Percentiles rank a stretch among this genome's conserved stretches.
Evolutionary conservation across 306 rosid genomes (phyloP).

Genomic region (Boehmeria nivea): DNA sequence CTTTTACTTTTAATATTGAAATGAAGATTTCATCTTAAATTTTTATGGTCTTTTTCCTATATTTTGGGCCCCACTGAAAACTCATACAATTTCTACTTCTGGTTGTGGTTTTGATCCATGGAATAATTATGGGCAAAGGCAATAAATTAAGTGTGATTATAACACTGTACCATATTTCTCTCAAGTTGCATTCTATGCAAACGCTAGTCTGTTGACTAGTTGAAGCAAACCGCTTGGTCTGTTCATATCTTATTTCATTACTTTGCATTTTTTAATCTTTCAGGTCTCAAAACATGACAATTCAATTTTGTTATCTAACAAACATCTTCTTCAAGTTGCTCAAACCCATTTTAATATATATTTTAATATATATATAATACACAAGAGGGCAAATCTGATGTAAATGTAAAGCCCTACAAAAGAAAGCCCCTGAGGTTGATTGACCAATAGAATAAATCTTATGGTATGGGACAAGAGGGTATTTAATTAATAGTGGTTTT

Average conservation of each 20-base stretch:
- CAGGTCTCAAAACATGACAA: neutral
- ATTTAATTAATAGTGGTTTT: too few relatives aligned
- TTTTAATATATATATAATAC: neutral
- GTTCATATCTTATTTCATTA: too few relatives aligned
- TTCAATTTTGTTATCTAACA: neutral
- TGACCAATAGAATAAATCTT: neutral
- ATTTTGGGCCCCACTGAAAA: conserved; percentile 19
- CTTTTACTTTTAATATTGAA: too few relatives aligned
- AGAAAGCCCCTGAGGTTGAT: neutral
- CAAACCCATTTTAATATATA: neutral
- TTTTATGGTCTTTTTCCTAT: conserved; percentile 1
- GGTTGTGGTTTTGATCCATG: conserved; percentile 31
- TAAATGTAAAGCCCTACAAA: neutral
- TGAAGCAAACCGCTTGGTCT: too few relatives aligned
- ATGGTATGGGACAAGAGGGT: too few relatives aligned
- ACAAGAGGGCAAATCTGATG: neutral
- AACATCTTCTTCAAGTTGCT: neutral
- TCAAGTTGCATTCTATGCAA: too few relatives aligned
- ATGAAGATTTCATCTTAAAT: too few relatives aligned
- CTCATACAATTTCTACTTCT: conserved; percentile 15
- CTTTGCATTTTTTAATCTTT: neutral
- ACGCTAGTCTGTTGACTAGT: too few relatives aligned
- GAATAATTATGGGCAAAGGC: conserved; percentile 4
- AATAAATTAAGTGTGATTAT: neutral
- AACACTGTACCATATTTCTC: too few relatives aligned